Percentiles rank a stretch among this genome's conserved stretches.
Evolutionary conservation across 495 filamentous ascomycete species (phyloP).

Genomic region (Xanthoparmelia taractica): DNA sequence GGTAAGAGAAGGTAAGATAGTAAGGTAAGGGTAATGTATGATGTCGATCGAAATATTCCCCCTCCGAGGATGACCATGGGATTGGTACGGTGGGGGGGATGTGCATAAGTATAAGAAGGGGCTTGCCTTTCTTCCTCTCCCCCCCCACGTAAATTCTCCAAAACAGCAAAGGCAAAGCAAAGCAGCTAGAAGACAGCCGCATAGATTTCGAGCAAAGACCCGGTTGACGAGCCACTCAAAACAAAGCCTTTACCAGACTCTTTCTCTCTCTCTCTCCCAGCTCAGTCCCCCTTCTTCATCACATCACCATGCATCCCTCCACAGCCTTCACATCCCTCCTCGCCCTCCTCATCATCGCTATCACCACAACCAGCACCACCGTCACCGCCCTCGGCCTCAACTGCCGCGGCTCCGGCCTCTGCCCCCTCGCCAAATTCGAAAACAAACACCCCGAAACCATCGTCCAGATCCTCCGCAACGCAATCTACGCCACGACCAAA

Average conservation of each 20-base stretch:
- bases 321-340: background rate
- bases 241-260: no score
- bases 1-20: no score
- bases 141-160: no score
- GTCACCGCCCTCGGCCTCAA: slow-evolving; percentile 15
- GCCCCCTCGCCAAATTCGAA: slow-evolving; percentile 6
- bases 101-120: no score
- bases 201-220: background rate
- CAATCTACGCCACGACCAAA: slow-evolving; percentile 5
- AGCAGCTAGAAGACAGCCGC: background rate
- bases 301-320: slow-evolving; percentile 1
- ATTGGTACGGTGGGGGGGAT: no score
- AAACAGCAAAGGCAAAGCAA: no score
- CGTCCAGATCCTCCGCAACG: slow-evolving; percentile 14
- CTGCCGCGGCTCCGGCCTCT: slow-evolving; percentile 19
- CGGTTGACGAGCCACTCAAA: background rate
- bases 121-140: no score
- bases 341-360: background rate
- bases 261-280: background rate
- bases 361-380: background rate
- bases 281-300: background rate
- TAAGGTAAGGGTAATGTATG: no score
- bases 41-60: no score
- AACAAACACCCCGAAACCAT: slow-evolving; percentile 8
- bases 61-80: no score